These are phyloP conservation scores for Celoporthe dispersa DNA, from an alignment of 2,329 filamentous ascomycete species.

Conservation along the genomic window DNA sequence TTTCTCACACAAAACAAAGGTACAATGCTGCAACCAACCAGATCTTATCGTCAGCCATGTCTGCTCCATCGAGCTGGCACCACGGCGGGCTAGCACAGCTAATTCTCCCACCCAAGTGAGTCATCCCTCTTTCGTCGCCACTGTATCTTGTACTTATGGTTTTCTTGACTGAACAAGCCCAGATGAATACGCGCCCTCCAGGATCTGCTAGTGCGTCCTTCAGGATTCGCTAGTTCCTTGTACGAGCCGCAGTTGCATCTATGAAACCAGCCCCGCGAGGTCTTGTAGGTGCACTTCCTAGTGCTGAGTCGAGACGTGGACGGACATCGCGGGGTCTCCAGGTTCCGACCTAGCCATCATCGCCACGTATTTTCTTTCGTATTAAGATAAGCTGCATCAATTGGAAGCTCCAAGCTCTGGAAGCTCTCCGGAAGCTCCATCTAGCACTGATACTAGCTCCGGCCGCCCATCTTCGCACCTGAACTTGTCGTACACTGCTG, in stretches of 20 bases:
- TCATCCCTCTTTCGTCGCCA: background rate
- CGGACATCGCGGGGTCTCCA: background rate
- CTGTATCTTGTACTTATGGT: background rate
- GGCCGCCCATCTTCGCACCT: background rate
- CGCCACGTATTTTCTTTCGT: background rate
- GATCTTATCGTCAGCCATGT: background rate
- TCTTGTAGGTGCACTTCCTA: background rate
- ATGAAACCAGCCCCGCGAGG: background rate
- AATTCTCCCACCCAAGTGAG: background rate
- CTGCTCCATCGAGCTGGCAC: background rate
- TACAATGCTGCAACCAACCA: background rate
- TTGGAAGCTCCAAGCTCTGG: background rate
- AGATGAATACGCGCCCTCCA: background rate
- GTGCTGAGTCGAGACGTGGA: background rate
- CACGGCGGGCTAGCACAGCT: too few relatives aligned
- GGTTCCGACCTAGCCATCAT: background rate
- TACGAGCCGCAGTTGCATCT: background rate
- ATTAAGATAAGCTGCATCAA: background rate
- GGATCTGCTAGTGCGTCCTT: background rate
- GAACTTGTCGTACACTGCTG: background rate
- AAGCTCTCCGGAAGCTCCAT: background rate
- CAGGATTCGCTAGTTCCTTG: background rate
- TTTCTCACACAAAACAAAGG: background rate
- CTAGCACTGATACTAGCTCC: background rate
- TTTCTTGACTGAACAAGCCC: background rate